Base-by-base conservation (phyloP, 805 yeast genomes). In the Torulaspora delbrueckii region DNA sequence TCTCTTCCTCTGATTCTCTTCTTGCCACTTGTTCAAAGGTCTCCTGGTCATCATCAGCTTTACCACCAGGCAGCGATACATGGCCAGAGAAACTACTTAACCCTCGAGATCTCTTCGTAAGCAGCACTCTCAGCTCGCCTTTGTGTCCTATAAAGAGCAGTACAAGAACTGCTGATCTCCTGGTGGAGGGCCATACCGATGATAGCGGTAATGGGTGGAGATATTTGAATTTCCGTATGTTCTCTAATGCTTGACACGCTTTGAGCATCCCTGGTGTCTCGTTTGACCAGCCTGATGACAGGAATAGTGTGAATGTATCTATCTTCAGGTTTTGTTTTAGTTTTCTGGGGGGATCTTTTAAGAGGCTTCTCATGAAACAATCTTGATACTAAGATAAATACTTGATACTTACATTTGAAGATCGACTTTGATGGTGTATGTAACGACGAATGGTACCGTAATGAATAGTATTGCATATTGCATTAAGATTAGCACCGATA, bases 21-120 rank as follows among this genome's bases (percentile, higher is more conserved):
- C 95, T 71, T 0, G 96, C 84, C 32, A 84, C 82, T 36, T 76
- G 75, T 74, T 84, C 82, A 46, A 85, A 86, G 10, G 75, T 65
- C 55, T 87, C 88, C 14, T 76, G 69, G 0, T 75, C 79, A 34
- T 54, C 59, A 62, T 90, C 97, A 4, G 95, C 89, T 59, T 84
- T 86, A 7, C 97, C 98, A 2, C 98, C 98, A 3, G 98, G 98
- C 7, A 90, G 71, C 1, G 96, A 87, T 5, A 86, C 85, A 62
- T 90, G 96, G 4, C 97, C 96, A 0, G 93, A 84, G 67, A 89
- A 90, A 43, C 78, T 78, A 40, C 80, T 71, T 55, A 91, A 70
- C 30, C 74, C 71, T 39, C 84, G 72, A 2, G 95, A 81, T 50
- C 98, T 67, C 55, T 84, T 81, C 1, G 97, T 90, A 41, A 90